Conservation (phyloP, 495 filamentous ascomycete genomes). For the Penicillium pancosmium region DNA sequence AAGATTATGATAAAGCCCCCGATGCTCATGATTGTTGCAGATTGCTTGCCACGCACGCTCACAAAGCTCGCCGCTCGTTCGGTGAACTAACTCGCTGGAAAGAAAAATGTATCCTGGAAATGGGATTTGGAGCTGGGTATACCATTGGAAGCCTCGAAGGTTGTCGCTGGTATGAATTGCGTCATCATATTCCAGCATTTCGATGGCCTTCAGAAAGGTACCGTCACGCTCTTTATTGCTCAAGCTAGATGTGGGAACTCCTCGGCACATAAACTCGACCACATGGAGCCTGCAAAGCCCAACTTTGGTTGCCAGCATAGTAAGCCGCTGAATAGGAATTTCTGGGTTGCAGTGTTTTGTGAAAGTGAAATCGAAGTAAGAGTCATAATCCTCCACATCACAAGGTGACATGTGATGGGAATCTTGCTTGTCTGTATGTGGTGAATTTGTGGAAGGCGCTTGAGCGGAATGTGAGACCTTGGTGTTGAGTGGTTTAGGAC, state of each 20-base stretch:
- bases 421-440: background rate
- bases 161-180: constrained; percentile 46
- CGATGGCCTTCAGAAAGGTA: constrained; percentile 49
- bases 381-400: constrained; percentile 44
- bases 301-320: constrained; percentile 49
- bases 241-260: constrained; percentile 3
- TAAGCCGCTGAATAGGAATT: constrained; percentile 60
- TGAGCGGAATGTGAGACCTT: background rate
- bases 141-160: constrained; percentile 55
- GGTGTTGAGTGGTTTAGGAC: constrained; percentile 10
- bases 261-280: constrained; percentile 22
- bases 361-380: constrained; percentile 53
- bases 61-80: constrained; percentile 50
- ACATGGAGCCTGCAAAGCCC: constrained; percentile 46
- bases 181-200: constrained; percentile 56
- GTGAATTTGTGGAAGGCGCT: background rate
- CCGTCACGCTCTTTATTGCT: constrained; percentile 40
- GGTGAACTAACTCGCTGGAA: constrained; percentile 51
- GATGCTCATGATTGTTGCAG: constrained; percentile 49
- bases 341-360: constrained; percentile 61
- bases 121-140: constrained; percentile 52
- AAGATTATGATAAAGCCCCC: constrained; percentile 42
- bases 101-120: constrained; percentile 56
- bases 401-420: background rate
- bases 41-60: constrained; percentile 58